These are phyloP conservation scores for Tilletia setariae DNA, from an alignment of 1,284 basidiomycete species.

Conservation along the genomic window DNA sequence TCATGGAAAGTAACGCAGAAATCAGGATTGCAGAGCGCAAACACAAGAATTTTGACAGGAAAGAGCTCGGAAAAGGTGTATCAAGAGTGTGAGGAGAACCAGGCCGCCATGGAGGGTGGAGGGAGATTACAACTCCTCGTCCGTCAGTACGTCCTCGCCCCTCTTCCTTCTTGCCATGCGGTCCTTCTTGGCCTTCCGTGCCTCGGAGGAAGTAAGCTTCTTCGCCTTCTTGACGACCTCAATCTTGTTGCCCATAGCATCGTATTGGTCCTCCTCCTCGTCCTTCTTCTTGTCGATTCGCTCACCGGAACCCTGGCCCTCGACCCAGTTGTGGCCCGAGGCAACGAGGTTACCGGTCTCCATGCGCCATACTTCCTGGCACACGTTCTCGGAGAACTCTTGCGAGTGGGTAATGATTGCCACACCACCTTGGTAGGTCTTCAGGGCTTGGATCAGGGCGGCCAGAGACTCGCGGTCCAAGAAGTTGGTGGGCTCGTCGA, in stretches of 20 bases:
- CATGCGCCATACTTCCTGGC: conserved; percentile 53
- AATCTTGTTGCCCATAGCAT: conserved; percentile 50
- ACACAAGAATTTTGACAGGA: no score
- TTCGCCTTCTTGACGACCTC: conserved; percentile 36
- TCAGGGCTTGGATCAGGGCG: conserved; percentile 52
- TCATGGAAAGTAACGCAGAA: no score
- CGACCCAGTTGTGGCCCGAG: conserved; percentile 74
- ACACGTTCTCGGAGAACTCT: conserved; percentile 52
- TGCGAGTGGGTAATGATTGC: conserved; percentile 52
- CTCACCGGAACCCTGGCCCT: conserved; percentile 67
- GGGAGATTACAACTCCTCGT: conserved; percentile 25
- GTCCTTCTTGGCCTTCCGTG: conserved; percentile 42
- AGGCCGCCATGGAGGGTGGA: no score
- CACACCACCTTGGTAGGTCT: conserved; percentile 53
- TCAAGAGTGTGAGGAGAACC: no score
- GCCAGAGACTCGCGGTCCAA: conserved; percentile 55
- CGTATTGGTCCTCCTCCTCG: conserved; percentile 41
- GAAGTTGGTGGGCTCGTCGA: conserved; percentile 55
- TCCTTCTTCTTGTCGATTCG: conserved; percentile 47
- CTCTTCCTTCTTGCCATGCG: conserved; percentile 36
- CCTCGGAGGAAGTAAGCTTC: conserved; percentile 37
- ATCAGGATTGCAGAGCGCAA: no score
- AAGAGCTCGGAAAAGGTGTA: no score
- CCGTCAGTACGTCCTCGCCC: conserved; percentile 37
- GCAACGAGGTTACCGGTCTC: conserved; percentile 43